A percentile compares a stretch with the other conserved stretches of the same genome.
Evolutionary conservation across 495 filamentous ascomycete species (phyloP).

Genomic region (Xylaria cubensis): DNA sequence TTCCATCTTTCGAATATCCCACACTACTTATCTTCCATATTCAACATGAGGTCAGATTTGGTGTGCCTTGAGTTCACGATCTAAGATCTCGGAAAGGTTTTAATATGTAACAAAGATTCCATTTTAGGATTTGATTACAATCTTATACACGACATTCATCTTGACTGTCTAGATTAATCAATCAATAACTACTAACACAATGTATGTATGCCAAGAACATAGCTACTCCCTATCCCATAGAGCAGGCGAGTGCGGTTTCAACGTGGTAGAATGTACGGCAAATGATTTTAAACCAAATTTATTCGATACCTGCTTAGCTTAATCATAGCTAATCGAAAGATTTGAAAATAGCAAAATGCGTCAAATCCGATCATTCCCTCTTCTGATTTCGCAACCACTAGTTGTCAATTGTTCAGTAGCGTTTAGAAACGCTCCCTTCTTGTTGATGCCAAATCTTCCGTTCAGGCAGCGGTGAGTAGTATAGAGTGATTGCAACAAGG

Average conservation of each 20-base stretch:
- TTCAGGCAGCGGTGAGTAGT: not conserved
- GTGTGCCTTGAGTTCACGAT: not conserved
- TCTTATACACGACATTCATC: too few relatives aligned
- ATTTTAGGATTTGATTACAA: not conserved
- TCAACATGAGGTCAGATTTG: too few relatives aligned
- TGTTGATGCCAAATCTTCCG: not conserved
- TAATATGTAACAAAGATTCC: not conserved
- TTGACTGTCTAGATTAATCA: too few relatives aligned
- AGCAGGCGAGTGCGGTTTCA: not conserved
- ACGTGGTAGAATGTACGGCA: not conserved
- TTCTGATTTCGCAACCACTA: slow-evolving; percentile 52
- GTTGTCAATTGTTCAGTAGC: slow-evolving; percentile 27
- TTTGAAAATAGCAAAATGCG: too few relatives aligned
- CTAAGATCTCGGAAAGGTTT: not conserved
- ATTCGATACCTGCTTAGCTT: not conserved
- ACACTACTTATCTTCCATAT: too few relatives aligned
- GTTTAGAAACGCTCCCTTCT: not conserved
- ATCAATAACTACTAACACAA: not conserved
- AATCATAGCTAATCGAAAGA: not conserved
- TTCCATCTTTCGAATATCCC: too few relatives aligned
- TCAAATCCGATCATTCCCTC: not conserved
- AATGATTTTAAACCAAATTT: not conserved
- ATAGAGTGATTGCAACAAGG: not conserved
- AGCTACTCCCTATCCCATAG: not conserved
- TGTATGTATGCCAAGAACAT: not conserved